Base-by-base conservation (phyloP, 2,329 filamentous ascomycete species). In the Akanthomyces dipterigenus region DNA sequence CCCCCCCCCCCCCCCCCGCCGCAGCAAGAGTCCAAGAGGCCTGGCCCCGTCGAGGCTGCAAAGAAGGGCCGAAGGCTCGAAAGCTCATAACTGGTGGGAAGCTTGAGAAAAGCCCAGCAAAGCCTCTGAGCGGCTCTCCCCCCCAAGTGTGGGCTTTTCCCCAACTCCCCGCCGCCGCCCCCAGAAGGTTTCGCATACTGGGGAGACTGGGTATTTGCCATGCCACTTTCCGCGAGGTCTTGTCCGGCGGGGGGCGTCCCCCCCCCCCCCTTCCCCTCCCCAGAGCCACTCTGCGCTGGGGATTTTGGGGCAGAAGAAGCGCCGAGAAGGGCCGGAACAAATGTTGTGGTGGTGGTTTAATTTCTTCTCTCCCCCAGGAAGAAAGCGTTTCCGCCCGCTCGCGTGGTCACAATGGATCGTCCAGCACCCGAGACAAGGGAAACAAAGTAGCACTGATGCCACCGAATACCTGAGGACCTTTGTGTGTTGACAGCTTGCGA, bases 261-360 rank as follows among this genome's bases (percentile, higher is more conserved):
- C 6, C 31, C 31, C 54, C 40, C 54, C 26, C 45, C 16, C 20
- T 22, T 24, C 16, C 8, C 36, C 16, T 9, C 56, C 56, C 57
- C 57, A 22, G 57, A 60, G 56, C 48, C 56, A 60, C 56, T 60
- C 12, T 43, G 46, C 26, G 38, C 46, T 60, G 57, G 49, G 57
- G 57, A 46, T 43, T 43, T 45, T 38, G 46, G 57, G 48, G 31
- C n/a, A 20, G 16, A 43, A 61, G 58, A 61, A 61, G 58, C 58
- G 58, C 58, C 58, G 58, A 61, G 58, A 55, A 61, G 58, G 58
- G 58, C 58, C 58, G 58, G 50, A 40, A n/a, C n/a, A n/a, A n/a
- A n/a, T n/a, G n/a, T n/a, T n/a, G n/a, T 22, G 58, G 49, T 51
- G 56, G 40, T 46, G 53, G 38, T 60, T 60, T 53, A 60, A 46